phyloP scores from a whole-genome alignment of 768 basidiomycete genomes.

The Clavaria fumosa region DNA sequence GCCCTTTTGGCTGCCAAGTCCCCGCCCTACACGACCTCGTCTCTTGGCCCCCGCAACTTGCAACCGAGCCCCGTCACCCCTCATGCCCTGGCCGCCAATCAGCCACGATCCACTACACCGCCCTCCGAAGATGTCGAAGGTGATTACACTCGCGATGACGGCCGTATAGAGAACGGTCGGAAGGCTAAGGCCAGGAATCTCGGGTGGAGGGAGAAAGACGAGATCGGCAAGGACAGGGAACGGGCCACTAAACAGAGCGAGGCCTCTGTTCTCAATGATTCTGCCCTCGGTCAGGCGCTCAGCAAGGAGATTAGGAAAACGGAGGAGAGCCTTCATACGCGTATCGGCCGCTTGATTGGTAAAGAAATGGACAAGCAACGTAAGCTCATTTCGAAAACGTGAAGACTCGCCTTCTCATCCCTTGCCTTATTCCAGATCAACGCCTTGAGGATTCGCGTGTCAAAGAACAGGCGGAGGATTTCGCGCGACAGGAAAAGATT shows the following conservation, averaged over 20 bases:
- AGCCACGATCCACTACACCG: slow-evolving; percentile 42
- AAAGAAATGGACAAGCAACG: slow-evolving; percentile 89
- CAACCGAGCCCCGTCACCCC: background rate
- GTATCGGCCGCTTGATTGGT: slow-evolving; percentile 62
- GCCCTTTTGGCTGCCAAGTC: slow-evolving; percentile 41
- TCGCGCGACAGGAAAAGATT: slow-evolving; percentile 76
- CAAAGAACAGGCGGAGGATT: slow-evolving; percentile 67
- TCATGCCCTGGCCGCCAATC: slow-evolving; percentile 8
- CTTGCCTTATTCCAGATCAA: slow-evolving; percentile 37
- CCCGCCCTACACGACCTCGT: slow-evolving; percentile 27
- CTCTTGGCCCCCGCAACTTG: slow-evolving; percentile 12
- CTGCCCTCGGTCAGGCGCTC: slow-evolving; percentile 40
- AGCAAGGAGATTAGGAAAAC: slow-evolving; percentile 70
- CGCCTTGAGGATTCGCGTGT: slow-evolving; percentile 70
- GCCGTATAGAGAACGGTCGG: slow-evolving; percentile 34
- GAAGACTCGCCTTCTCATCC: background rate
- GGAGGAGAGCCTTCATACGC: slow-evolving; percentile 62
- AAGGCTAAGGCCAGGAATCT: slow-evolving; percentile 39
- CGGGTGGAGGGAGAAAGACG: slow-evolving; percentile 33
- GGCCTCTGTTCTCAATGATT: slow-evolving; percentile 30
- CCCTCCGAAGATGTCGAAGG: slow-evolving; percentile 62
- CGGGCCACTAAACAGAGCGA: slow-evolving; percentile 20
- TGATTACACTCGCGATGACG: slow-evolving; percentile 47
- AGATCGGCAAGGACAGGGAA: slow-evolving; percentile 27
- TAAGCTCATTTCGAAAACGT: slow-evolving; percentile 24